A percentile compares a stretch with the other conserved stretches of the same genome.
phyloP scores from a whole-genome alignment of 2,329 filamentous ascomycete species.

The Chrysoporthe austroafricana region DNA sequence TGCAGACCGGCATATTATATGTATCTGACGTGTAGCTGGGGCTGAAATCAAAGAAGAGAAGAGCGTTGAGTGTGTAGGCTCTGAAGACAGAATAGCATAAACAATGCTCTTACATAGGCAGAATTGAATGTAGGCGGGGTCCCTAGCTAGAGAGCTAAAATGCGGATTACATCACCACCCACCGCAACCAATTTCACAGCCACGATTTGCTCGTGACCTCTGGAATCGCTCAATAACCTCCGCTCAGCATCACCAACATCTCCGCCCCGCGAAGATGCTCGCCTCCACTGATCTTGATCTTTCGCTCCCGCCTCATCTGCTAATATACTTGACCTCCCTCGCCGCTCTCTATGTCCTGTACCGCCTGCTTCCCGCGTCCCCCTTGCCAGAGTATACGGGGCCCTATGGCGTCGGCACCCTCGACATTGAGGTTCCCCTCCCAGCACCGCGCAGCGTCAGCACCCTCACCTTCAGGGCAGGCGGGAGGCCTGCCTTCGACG shows the following conservation, averaged over 20 bases:
- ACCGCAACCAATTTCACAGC: too few relatives aligned
- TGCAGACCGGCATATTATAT: too few relatives aligned
- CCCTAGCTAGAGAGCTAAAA: too few relatives aligned
- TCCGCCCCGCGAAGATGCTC: background rate
- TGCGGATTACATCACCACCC: too few relatives aligned
- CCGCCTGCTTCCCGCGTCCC: constrained; percentile 13
- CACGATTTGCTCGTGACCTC: too few relatives aligned
- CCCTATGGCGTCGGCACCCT: constrained; percentile 25
- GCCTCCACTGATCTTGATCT: constrained; percentile 3
- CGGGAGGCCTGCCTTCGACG: constrained; percentile 24
- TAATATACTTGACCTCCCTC: constrained; percentile 16
- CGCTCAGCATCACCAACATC: background rate
- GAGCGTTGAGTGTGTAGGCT: too few relatives aligned
- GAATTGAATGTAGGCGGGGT: too few relatives aligned
- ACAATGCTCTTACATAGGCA: too few relatives aligned
- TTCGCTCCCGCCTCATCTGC: constrained; percentile 23
- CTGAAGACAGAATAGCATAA: too few relatives aligned
- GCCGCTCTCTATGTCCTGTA: constrained; percentile 13
- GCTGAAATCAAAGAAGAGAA: too few relatives aligned
- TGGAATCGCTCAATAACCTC: background rate
- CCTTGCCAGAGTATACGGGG: constrained; percentile 20
- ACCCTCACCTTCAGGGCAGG: constrained; percentile 9
- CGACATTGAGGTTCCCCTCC: constrained; percentile 23
- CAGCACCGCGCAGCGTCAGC: constrained; percentile 16
- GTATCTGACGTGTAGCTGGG: too few relatives aligned